A percentile compares a stretch with the other conserved stretches of the same genome.
Evolutionary conservation across 2,329 filamentous ascomycete species (phyloP).

Genomic region (Endocalyx cinctus): DNA sequence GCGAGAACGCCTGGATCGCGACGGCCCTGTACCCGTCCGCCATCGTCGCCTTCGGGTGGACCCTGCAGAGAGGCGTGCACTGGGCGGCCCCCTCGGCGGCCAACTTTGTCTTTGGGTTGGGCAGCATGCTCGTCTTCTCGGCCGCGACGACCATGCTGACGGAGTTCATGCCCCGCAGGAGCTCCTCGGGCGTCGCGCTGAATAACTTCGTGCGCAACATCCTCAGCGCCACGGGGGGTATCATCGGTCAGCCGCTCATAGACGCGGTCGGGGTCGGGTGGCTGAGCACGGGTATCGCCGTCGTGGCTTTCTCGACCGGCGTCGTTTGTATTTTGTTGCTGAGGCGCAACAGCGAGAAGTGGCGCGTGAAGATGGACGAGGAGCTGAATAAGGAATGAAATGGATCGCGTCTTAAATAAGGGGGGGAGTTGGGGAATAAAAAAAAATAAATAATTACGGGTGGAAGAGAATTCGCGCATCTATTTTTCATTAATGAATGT

Average conservation of each 20-base stretch:
- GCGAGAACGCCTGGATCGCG: slow-evolving; percentile 76
- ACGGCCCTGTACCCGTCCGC: slow-evolving; percentile 65
- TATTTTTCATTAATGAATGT: too few relatives aligned
- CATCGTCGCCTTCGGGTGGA: slow-evolving; percentile 76
- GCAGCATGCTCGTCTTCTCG: slow-evolving; percentile 74
- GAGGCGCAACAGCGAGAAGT: slow-evolving; percentile 54
- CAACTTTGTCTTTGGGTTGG: slow-evolving; percentile 70
- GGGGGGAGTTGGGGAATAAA: too few relatives aligned
- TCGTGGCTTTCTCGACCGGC: slow-evolving; percentile 54
- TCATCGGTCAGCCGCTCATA: slow-evolving; percentile 69
- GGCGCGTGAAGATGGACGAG: slow-evolving; percentile 61
- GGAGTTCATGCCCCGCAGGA: slow-evolving; percentile 71
- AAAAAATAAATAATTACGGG: too few relatives aligned
- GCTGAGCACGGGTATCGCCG: slow-evolving; percentile 59
- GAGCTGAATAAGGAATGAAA: slow-evolving; percentile 24
- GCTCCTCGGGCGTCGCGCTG: slow-evolving; percentile 69
- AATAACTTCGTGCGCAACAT: slow-evolving; percentile 82
- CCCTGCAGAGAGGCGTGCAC: slow-evolving; percentile 57
- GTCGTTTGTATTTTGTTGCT: slow-evolving; percentile 57
- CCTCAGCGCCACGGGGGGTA: slow-evolving; percentile 64
- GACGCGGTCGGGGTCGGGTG: slow-evolving; percentile 68
- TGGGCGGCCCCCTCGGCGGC: slow-evolving; percentile 61
- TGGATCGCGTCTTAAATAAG: too few relatives aligned
- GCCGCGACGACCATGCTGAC: slow-evolving; percentile 77
- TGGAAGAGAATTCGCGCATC: too few relatives aligned